Percentiles rank a stretch among this genome's conserved stretches.
Conservation (phyloP, 2,329 filamentous ascomycete species). For the Reticulascus tulasneorum region DNA sequence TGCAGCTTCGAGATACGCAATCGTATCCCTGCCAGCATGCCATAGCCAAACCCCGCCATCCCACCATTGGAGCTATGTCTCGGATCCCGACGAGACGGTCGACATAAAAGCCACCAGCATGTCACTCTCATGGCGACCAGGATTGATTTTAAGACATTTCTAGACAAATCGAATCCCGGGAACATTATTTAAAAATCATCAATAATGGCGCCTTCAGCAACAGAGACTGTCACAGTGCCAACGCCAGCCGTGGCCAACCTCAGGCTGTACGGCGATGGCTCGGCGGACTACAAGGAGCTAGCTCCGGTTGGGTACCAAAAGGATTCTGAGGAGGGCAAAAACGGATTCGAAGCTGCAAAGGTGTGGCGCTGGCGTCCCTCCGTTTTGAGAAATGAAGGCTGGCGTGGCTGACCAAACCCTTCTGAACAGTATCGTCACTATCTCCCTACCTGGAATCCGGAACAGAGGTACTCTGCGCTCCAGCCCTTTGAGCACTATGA, state of each 20-base stretch:
- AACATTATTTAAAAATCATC: background rate
- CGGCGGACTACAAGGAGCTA: slow-evolving; percentile 26
- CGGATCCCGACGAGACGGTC: background rate
- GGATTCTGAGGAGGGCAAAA: slow-evolving; percentile 22
- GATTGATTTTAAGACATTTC: background rate
- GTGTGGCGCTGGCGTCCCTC: no score
- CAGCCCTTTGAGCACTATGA: slow-evolving; percentile 61
- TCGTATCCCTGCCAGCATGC: slow-evolving; percentile 46
- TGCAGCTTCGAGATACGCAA: no score
- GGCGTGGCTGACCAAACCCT: no score
- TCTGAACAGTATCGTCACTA: slow-evolving; percentile 34
- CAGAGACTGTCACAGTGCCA: slow-evolving; percentile 22
- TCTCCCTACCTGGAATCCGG: slow-evolving; percentile 56
- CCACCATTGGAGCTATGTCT: slow-evolving; percentile 6
- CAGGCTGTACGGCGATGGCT: slow-evolving; percentile 27
- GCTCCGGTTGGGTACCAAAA: slow-evolving; percentile 19
- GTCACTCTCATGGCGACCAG: background rate
- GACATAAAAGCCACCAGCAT: slow-evolving; percentile 5
- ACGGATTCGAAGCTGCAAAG: slow-evolving; percentile 16
- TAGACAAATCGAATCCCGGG: background rate
- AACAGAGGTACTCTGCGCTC: slow-evolving; percentile 54
- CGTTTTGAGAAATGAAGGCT: no score
- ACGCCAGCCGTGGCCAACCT: slow-evolving; percentile 21
- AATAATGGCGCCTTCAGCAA: slow-evolving; percentile 30
- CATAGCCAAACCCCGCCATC: slow-evolving; percentile 5